Evolutionary conservation across 148 eudicot genomes (phyloP), one percentile per base, ranked within the genome.

Genomic region (Tetragonia tetragonoides): DNA sequence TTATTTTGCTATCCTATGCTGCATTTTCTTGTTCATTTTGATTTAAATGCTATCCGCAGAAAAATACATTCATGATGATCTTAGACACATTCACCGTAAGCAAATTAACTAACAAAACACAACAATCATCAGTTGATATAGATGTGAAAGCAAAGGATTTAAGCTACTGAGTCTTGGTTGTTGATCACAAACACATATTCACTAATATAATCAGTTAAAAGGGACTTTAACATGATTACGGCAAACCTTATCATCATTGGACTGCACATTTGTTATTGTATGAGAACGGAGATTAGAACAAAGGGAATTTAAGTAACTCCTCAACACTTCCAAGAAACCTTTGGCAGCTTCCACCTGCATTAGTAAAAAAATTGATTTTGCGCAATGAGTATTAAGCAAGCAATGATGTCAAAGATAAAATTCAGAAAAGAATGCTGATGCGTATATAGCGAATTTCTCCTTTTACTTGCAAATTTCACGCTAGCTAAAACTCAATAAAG

Each of bases 241-340:
- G 66, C 69, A 72, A 77, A 95, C 99, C 99, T 95, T 92, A 73
- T 95, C 99, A 81, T 95, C 95, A 83, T 95, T 92, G 53, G 99
- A 92, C 75, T 95, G 97, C 68, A 95, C 99, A 83, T 92, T 95
- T 44, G 97, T 95, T 73, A 91, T 92, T 28, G 96, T 91, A 81
- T 92, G 99, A 72, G 97, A 92, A 66, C 94, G 99, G 40, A 95
- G 93, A 81, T 92, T 92, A 66, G 88, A 88, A 85, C 97, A 91
- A 71, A 95, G 89, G 56, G 91, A 85, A 80, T 92, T 94, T 88
- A 88, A 78, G 87, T 95, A 95, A 71, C 82, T 77, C 76, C 91
- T 80, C 79, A 95, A 78, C 7, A 86, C 94, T 59, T 83, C 85
- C 38, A 87, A 84, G 81, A 95, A 95, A 75, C 89, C 92, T 79